A percentile compares a stretch with the other conserved stretches of the same genome.
Conservation (phyloP, 257 asterid species). For the Solanum tarapatanum region DNA sequence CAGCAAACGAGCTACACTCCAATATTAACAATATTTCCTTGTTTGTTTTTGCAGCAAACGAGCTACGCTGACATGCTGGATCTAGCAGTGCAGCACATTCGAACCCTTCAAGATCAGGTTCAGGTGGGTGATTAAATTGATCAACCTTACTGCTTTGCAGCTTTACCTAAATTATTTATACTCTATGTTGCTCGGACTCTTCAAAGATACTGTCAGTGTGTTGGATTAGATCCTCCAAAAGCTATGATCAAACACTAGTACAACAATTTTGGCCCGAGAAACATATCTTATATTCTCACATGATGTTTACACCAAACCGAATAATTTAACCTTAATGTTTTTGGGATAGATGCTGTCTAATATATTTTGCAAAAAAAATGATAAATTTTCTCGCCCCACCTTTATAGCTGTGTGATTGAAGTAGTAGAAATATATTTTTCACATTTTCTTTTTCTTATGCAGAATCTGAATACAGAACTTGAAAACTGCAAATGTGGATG, state of each 20-base stretch:
- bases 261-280: background rate
- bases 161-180: background rate
- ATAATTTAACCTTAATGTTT: background rate
- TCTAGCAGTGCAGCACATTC: slow-evolving; percentile 84
- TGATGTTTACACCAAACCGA: background rate
- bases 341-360: background rate
- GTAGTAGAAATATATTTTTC: background rate
- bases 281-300: background rate
- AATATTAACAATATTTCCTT: background rate
- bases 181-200: background rate
- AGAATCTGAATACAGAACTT: slow-evolving; percentile 58
- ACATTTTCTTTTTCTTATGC: background rate
- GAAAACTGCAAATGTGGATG: slow-evolving; percentile 83
- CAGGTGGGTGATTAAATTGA: slow-evolving; percentile 36
- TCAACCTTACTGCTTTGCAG: background rate
- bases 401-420: background rate
- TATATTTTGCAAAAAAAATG: background rate
- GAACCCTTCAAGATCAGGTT: slow-evolving; percentile 59
- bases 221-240: background rate
- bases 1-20: slow-evolving; percentile 89
- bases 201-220: background rate
- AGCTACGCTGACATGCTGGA: slow-evolving; percentile 96
- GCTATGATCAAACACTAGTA: background rate
- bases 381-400: background rate
- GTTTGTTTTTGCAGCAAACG: slow-evolving; percentile 61